Conservation (phyloP, 2,329 filamentous ascomycete species). For the Ophiostoma australiae region DNA sequence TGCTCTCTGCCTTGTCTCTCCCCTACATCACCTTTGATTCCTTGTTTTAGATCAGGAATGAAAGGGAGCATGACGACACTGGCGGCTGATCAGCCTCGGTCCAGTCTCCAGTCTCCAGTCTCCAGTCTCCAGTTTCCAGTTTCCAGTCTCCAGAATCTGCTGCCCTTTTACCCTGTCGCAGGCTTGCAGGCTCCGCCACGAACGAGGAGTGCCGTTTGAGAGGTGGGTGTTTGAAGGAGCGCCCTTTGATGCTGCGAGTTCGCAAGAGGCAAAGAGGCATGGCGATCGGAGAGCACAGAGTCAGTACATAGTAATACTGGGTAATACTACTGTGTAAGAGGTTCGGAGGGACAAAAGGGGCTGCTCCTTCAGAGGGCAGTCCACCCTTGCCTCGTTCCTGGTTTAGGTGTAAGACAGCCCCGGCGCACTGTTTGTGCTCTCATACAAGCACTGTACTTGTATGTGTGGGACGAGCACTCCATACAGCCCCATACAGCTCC, state of each 20-base stretch:
- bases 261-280: background rate
- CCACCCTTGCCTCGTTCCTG: background rate
- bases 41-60: background rate
- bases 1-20: background rate
- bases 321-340: background rate
- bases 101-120: background rate
- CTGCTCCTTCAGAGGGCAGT: background rate
- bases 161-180: background rate
- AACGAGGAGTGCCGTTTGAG: background rate
- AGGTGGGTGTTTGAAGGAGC: background rate
- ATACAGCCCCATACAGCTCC: too few relatives aligned
- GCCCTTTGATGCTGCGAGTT: background rate
- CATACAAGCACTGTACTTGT: background rate
- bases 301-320: background rate
- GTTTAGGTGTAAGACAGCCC: background rate
- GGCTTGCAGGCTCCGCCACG: background rate
- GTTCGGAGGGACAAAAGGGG: background rate
- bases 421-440: background rate
- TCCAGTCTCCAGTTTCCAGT: background rate
- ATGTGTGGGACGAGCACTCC: background rate
- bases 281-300: background rate
- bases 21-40: background rate
- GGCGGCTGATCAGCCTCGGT: constrained; percentile 5
- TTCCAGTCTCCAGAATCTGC: background rate
- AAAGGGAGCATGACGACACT: constrained; percentile 6